Conservation (phyloP, 139 green algal genomes). For the Haematococcus lacustris region DNA sequence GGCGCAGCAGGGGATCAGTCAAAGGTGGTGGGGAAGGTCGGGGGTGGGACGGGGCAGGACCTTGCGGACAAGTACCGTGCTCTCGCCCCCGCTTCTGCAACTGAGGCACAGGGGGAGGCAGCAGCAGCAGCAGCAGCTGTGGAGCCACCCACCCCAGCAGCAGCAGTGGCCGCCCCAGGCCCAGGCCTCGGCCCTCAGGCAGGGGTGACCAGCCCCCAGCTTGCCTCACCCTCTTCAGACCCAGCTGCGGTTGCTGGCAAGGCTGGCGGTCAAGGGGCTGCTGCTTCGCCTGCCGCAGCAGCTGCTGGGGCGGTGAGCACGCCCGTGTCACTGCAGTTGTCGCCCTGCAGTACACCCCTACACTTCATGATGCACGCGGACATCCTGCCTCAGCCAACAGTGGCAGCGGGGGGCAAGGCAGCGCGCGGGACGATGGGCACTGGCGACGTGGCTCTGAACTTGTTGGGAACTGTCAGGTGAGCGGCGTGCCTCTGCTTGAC, state of each 20-base stretch:
- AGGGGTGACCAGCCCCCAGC: too few species aligned
- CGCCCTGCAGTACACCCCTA: not conserved
- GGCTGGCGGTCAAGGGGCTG: not conserved
- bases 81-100: too few species aligned
- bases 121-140: not conserved
- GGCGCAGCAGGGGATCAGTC: too few species aligned
- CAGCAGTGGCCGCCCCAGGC: not conserved
- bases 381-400: not conserved
- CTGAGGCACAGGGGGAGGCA: too few species aligned
- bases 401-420: not conserved
- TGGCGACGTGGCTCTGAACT: not conserved
- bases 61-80: too few species aligned
- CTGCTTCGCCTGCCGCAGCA: not conserved
- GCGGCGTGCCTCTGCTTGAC: not conserved
- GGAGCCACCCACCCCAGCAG: not conserved
- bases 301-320: not conserved
- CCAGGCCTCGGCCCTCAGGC: too few species aligned
- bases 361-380: conserved; percentile 6
- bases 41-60: not conserved
- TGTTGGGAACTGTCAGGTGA: not conserved
- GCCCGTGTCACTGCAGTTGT: not conserved
- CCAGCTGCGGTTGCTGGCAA: not conserved
- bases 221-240: too few species aligned
- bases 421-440: not conserved
- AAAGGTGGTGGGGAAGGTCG: not conserved